Conservation (phyloP, 345 rosid species). For the Populus simonii region DNA sequence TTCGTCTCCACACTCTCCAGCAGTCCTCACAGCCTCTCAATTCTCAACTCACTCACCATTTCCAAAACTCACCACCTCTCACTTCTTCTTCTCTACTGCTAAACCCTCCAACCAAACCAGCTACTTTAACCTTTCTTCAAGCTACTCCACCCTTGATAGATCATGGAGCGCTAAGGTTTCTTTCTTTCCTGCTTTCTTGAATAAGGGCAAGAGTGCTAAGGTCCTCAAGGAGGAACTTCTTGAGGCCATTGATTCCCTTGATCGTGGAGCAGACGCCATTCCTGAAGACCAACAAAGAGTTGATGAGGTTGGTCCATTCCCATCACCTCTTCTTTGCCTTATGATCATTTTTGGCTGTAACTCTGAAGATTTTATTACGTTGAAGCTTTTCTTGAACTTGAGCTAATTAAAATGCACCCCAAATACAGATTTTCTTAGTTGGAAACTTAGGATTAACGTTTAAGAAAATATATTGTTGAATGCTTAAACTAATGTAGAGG, state of each 20-base stretch:
- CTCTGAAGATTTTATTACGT: too few species aligned
- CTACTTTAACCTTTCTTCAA: conserved; percentile 15
- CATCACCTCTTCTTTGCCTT: background rate
- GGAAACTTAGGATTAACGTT: too few species aligned
- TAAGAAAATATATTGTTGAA: too few species aligned
- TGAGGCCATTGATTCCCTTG: conserved; percentile 64
- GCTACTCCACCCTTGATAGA: conserved; percentile 20
- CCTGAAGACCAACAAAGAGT: conserved; percentile 72
- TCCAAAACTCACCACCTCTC: conserved; percentile 12
- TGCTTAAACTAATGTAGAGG: too few species aligned
- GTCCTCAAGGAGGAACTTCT: conserved; percentile 68
- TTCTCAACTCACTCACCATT: conserved; percentile 15
- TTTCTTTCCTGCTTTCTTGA: conserved; percentile 77
- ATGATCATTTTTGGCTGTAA: too few species aligned
- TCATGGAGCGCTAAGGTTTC: conserved; percentile 53
- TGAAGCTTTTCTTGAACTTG: background rate
- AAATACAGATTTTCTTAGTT: too few species aligned
- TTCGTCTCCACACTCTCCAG: background rate
- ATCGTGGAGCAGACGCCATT: conserved; percentile 76
- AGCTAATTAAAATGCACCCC: too few species aligned
- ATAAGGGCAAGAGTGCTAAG: conserved; percentile 52
- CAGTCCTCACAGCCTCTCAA: conserved; percentile 8
- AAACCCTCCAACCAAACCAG: conserved; percentile 23
- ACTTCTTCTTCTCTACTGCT: conserved; percentile 10
- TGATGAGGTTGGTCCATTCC: conserved; percentile 49